Conservation (phyloP, 805 yeast genomes). For the Candida vaughaniae region DNA sequence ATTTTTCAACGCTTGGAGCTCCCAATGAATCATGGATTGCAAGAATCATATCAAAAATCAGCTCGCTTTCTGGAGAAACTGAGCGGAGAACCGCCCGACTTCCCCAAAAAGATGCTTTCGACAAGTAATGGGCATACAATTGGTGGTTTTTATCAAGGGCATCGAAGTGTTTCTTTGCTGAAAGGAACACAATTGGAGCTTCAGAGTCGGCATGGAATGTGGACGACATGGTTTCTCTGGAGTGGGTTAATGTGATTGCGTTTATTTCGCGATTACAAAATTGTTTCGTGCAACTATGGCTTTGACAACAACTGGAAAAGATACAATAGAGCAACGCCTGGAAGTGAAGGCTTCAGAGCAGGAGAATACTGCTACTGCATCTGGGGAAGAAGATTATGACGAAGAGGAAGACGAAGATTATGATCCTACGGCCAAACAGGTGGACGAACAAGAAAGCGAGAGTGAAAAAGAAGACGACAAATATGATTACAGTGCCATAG, state of each 20-base stretch:
- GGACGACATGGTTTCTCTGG: slow-evolving; percentile 5
- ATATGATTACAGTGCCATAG: slow-evolving; percentile 52
- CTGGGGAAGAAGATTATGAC: slow-evolving; percentile 19
- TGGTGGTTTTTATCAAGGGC: slow-evolving; percentile 60
- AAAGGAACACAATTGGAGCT: slow-evolving; percentile 45
- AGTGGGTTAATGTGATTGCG: neutral
- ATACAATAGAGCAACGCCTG: too few relatives aligned
- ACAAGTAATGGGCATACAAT: slow-evolving; percentile 75
- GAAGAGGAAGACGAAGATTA: slow-evolving; percentile 34
- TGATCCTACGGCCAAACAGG: slow-evolving; percentile 24
- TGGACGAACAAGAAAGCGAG: slow-evolving; percentile 26
- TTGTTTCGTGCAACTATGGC: too few relatives aligned
- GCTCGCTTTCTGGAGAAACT: slow-evolving; percentile 79
- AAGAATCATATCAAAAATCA: slow-evolving; percentile 68
- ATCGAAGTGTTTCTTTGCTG: slow-evolving; percentile 69
- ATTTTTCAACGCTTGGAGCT: slow-evolving; percentile 43
- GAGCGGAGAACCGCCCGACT: slow-evolving; percentile 76
- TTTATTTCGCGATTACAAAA: neutral
- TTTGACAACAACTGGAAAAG: too few relatives aligned
- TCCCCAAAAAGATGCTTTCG: slow-evolving; percentile 83
- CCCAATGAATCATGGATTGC: slow-evolving; percentile 51
- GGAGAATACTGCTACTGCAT: too few relatives aligned
- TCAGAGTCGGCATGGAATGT: slow-evolving; percentile 35
- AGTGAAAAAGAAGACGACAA: slow-evolving; percentile 34
- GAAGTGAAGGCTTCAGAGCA: too few relatives aligned